phyloP scores from a whole-genome alignment of 2,329 filamentous ascomycete species.

The Diaporthe citriasiana region DNA sequence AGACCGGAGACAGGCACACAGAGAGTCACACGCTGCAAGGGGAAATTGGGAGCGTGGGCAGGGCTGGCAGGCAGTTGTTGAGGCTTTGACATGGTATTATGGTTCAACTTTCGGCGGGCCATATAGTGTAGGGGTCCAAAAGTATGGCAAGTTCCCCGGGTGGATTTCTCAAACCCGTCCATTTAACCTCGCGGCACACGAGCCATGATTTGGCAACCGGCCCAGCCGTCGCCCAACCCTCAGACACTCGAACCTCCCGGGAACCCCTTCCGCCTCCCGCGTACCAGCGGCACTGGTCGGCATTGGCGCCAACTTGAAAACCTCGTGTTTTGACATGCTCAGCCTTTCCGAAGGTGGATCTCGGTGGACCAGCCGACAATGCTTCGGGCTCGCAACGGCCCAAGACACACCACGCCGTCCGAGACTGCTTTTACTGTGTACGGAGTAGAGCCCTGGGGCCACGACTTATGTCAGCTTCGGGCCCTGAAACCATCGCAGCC shows the following conservation, averaged over 20 bases:
- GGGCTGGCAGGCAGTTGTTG: constrained; percentile 11
- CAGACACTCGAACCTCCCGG: constrained; percentile 11
- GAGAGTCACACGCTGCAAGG: constrained; percentile 14
- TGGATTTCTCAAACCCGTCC: constrained; percentile 25
- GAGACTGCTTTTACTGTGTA: too few relatives aligned
- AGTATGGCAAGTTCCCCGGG: constrained; percentile 20
- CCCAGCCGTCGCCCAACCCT: constrained; percentile 19
- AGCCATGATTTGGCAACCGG: constrained; percentile 6
- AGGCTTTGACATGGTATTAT: constrained; percentile 23
- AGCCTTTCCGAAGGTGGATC: constrained; percentile 23
- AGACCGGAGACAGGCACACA: constrained; percentile 10
- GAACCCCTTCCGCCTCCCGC: constrained; percentile 17
- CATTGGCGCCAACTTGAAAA: constrained; percentile 32
- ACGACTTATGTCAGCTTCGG: not conserved
- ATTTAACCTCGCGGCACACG: constrained; percentile 7
- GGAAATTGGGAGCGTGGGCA: constrained; percentile 12
- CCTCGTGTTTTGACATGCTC: constrained; percentile 30
- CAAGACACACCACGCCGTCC: too few relatives aligned
- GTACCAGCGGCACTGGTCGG: constrained; percentile 26
- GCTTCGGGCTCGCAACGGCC: not conserved
- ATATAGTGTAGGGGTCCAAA: constrained; percentile 25
- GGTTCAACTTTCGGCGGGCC: constrained; percentile 28
- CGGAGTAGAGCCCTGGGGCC: too few relatives aligned
- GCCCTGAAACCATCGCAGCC: constrained; percentile 6
- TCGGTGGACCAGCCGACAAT: constrained; percentile 16